A percentile compares a stretch with the other conserved stretches of the same genome.
Conservation (phyloP, 164 flowering plant genomes). For the Stephania japonica region DNA sequence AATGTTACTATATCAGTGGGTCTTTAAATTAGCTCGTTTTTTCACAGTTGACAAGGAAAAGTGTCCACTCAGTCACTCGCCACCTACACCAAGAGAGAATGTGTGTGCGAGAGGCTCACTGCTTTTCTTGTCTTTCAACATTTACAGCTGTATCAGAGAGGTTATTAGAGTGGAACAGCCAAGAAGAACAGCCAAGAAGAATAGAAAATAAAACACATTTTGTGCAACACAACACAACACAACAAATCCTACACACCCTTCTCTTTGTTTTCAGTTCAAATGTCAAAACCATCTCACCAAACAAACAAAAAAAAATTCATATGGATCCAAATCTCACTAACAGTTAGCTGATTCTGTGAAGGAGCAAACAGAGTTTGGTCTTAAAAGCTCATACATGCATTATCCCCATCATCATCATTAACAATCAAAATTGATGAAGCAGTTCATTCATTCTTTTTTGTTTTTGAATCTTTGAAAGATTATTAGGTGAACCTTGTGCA, state of each 20-base stretch:
- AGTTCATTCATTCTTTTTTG: too few species aligned
- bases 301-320: neutral
- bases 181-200: neutral
- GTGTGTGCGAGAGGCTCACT: neutral
- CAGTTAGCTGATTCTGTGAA: neutral
- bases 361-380: neutral
- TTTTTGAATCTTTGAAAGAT: too few species aligned
- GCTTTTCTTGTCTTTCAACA: constrained; percentile 1
- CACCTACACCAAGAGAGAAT: neutral
- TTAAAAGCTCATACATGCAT: neutral
- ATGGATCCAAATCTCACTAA: neutral
- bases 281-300: neutral
- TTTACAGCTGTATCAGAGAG: constrained; percentile 14
- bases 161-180: neutral
- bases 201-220: neutral
- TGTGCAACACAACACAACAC: neutral
- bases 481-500: neutral
- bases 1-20: too few species aligned
- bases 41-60: neutral
- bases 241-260: neutral
- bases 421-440: neutral
- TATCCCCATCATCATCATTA: neutral
- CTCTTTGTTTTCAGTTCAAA: neutral
- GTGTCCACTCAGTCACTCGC: neutral
- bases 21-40: neutral